Conservation (phyloP, 1,139 yeast genomes). For the Magnusiomyces tetraspermus region DNA sequence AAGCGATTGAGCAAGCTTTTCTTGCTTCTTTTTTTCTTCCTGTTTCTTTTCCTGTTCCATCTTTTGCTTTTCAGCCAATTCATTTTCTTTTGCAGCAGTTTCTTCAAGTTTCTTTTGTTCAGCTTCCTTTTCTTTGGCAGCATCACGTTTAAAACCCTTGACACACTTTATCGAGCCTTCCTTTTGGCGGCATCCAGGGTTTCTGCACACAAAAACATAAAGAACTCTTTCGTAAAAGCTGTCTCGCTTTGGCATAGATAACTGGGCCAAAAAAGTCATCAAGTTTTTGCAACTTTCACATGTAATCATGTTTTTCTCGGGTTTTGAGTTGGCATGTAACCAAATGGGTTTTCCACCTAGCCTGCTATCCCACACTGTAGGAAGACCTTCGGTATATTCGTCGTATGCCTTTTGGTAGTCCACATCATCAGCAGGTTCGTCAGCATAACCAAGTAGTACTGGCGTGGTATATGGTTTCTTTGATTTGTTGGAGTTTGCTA, state of each 20-base stretch:
- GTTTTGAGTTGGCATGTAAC: constrained; percentile 45
- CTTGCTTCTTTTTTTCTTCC: constrained; percentile 4
- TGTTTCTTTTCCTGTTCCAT: constrained; percentile 1
- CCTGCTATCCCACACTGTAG: constrained; percentile 9
- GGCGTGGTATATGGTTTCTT: constrained; percentile 12
- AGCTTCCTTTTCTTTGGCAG: constrained; percentile 9
- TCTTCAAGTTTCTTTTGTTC: neutral
- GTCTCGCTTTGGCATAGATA: constrained; percentile 61
- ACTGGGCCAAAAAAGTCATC: constrained; percentile 66
- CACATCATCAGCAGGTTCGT: constrained; percentile 2
- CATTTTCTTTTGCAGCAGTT: neutral
- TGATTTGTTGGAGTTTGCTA: neutral
- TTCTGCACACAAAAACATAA: constrained; percentile 68
- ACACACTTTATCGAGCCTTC: constrained; percentile 7
- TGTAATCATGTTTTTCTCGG: constrained; percentile 41
- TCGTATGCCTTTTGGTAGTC: constrained; percentile 4
- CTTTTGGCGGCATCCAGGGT: constrained; percentile 50
- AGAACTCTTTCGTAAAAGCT: constrained; percentile 71
- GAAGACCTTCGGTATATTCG: neutral
- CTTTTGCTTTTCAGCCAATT: neutral
- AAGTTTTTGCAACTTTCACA: constrained; percentile 58
- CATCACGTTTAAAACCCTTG: constrained; percentile 36
- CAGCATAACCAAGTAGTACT: constrained; percentile 10
- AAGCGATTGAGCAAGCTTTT: neutral
- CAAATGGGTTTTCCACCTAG: constrained; percentile 27